Base-by-base conservation (phyloP, 1,139 yeast genomes). In the Sugiyamaella neomexicana region DNA sequence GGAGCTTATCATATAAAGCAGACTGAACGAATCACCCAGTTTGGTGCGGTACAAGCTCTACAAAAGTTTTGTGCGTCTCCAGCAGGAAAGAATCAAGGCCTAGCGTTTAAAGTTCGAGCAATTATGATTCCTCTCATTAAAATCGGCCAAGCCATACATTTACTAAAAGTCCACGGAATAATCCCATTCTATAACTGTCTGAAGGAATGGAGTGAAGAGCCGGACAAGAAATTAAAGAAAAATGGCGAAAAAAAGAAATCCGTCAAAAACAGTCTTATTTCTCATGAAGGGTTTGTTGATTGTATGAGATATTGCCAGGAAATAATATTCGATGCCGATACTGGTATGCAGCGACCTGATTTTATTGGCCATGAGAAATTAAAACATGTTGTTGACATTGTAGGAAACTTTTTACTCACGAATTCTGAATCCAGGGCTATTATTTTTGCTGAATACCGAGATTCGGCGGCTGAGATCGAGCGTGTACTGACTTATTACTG, bases 381-480 rank as follows among this genome's bases (percentile, higher is more conserved):
- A 36, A 82, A 80, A 50, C 76, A 79, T 43, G 66, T 89, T 49
- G 73, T 82, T 42, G 79, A 79, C 9, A 87, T 86, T 61, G 68
- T 90, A 42, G 65, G 70, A 1, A 70, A 69, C 1, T 90, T 89
- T 65, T 83, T 86, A 55, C 65, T 70, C 25, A 54, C 39, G 39
- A 53, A 51, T 10, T 50, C 53, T 2, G 53, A 49, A 16, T 87
- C 96, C 1, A 80, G 89, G 60, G 95, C 86, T 1, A 93, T 93
- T 50, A 78, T 93, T 0, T 93, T 93, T 67, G 88, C 96, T 0
- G 97, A 90, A 65, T 80, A 82, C 59, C 79, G 99, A 65, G 95
- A 88, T 59, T 86, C 96, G 3, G 98, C 98, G 0, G 74, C 89
- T 37, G 97, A 90, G 59, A 86, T 95, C 52, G 89, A 89, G 1